Evolutionary conservation across 176 grass and related monocot species (phyloP), one percentile per base, ranked within the genome.

Genomic region (Bromus sterilis): DNA sequence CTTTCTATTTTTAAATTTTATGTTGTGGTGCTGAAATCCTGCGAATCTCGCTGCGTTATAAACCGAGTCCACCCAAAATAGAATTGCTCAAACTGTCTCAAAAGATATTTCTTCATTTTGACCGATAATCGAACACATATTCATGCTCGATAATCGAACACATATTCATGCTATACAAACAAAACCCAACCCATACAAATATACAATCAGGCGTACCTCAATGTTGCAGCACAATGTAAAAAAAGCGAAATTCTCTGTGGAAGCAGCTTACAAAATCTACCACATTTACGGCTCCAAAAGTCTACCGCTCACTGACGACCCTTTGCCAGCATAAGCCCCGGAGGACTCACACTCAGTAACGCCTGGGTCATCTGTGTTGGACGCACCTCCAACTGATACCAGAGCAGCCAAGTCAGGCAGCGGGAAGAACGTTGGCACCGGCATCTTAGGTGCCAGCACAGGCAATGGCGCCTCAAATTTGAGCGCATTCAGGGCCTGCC

Each of bases 391-490:
- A 40, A 74, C 75, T 6, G 80, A 80, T 6, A 75, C 49, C 46
- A 58, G 46, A 75, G 70, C 41, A 31, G 56, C 82, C 31, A 66
- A 60, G 8, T 91, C 88, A 57, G 80, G 64, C 66, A 77, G 11
- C 9, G 91, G 89, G 39, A 88, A 76, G 84, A 91, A 91, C 7
- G 90, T 79, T 14, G 87, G 93, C 62, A 95, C 89, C 2, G 81
- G 87, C 82, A 92, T 92, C 77, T 85, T 89, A 0, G 46, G 78
- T 3, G 93, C 87, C 44, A 95, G 73, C 77, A 30, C 62, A 2
- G 93, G 86, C 78, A 94, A 83, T 82, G 87, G 81, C 23, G 89
- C 93, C 80, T 94, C 89, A 5, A 85, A 78, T 35, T 92, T 86
- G 26, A 94, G 85, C 14, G 85, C 87, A 46, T 86, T 83, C 59